phyloP scores from a whole-genome alignment of 1,284 basidiomycete genomes.

The Puccinia novopanici region DNA sequence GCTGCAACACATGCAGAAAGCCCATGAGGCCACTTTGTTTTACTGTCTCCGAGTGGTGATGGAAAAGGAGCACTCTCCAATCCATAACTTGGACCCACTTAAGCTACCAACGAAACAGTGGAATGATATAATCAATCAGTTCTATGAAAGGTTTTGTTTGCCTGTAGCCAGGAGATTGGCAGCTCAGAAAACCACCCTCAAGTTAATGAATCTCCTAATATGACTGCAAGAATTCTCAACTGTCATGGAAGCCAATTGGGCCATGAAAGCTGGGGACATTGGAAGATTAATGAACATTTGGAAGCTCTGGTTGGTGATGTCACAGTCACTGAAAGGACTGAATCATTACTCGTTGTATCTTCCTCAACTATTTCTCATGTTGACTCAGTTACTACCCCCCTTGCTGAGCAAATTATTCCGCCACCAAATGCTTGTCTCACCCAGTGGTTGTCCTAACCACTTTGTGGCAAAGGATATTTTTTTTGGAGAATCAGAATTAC shows the following conservation, averaged over 20 bases:
- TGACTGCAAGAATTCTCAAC: conserved; percentile 7
- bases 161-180: neutral
- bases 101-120: neutral
- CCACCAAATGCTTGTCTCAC: conserved; percentile 7
- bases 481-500: conserved; percentile 22
- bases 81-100: neutral
- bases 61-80: neutral
- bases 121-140: neutral
- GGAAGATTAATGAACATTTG: conserved; percentile 12
- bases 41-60: neutral
- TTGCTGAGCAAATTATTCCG: neutral
- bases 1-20: too few species aligned
- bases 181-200: neutral
- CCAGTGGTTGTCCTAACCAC: neutral
- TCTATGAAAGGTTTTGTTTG: neutral
- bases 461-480: conserved; percentile 15
- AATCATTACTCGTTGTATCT: conserved; percentile 9
- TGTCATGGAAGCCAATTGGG: neutral
- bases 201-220: neutral
- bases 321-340: neutral
- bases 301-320: conserved; percentile 17
- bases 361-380: neutral
- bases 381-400: neutral
- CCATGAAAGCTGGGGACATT: conserved; percentile 19
- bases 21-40: neutral